These are phyloP conservation scores for Podospora didyma DNA, from an alignment of 495 filamentous ascomycete genomes.

Conservation along the genomic window DNA sequence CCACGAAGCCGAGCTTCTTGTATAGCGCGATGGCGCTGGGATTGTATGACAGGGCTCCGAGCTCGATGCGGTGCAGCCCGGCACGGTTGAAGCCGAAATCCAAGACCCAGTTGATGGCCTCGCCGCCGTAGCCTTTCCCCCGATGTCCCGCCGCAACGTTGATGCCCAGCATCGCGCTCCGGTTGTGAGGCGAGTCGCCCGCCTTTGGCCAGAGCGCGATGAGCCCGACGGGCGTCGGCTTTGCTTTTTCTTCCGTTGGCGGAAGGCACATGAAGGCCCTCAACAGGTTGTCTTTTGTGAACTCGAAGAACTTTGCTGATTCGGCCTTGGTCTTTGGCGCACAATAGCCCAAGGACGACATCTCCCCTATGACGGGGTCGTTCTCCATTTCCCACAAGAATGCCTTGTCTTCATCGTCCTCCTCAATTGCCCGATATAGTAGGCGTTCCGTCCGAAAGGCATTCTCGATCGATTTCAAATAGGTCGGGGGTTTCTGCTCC, in stretches of 20 bases:
- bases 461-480: slow-evolving; percentile 3
- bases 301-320: slow-evolving; percentile 13
- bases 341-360: slow-evolving; percentile 19
- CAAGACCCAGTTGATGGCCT: slow-evolving; percentile 49
- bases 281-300: slow-evolving; percentile 30
- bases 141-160: slow-evolving; percentile 33
- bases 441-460: slow-evolving; percentile 31
- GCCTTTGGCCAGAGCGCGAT: slow-evolving; percentile 26
- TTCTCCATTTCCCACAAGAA: slow-evolving; percentile 23
- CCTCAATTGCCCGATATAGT: slow-evolving; percentile 33
- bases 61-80: slow-evolving; percentile 44
- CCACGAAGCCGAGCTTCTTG: slow-evolving; percentile 43
- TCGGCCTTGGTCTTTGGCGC: slow-evolving; percentile 18
- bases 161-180: slow-evolving; percentile 39
- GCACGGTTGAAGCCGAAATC: slow-evolving; percentile 45
- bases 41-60: slow-evolving; percentile 42
- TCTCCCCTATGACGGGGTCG: slow-evolving; percentile 23
- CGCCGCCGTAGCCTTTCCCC: slow-evolving; percentile 49
- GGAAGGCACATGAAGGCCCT: slow-evolving; percentile 39
- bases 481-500: neutral
- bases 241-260: neutral
- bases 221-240: slow-evolving; percentile 15
- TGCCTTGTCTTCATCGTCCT: slow-evolving; percentile 25
- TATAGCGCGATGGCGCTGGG: slow-evolving; percentile 41
- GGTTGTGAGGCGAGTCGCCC: slow-evolving; percentile 31